Conservation (phyloP, 495 filamentous ascomycete genomes). For the Sporormia fimetaria region DNA sequence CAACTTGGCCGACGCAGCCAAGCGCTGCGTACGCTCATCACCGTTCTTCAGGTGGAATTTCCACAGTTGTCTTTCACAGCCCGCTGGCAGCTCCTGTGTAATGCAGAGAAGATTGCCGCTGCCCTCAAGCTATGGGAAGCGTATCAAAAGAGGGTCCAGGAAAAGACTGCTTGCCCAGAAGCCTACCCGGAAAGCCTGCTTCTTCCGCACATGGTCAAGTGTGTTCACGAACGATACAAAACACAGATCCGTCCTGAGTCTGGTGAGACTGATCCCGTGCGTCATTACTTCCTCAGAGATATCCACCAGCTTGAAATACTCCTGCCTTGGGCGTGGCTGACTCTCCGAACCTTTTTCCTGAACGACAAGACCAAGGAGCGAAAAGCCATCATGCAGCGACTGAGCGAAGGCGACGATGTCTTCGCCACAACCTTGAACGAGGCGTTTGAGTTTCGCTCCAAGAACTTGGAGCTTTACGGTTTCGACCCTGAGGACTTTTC, state of each 20-base stretch:
- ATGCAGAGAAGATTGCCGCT: conserved; percentile 79
- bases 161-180: conserved; percentile 29
- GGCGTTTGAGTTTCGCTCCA: conserved; percentile 60
- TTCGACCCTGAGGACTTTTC: conserved; percentile 50
- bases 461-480: conserved; percentile 57
- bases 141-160: conserved; percentile 43
- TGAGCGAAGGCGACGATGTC: conserved; percentile 63
- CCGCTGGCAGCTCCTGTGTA: conserved; percentile 75
- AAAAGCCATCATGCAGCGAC: conserved; percentile 18
- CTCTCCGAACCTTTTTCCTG: conserved; percentile 52
- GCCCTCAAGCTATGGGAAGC: conserved; percentile 71
- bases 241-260: conserved; percentile 44
- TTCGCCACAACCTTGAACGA: conserved; percentile 57
- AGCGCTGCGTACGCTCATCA: conserved; percentile 60
- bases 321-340: conserved; percentile 61
- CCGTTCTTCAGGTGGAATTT: conserved; percentile 47
- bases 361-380: conserved; percentile 35
- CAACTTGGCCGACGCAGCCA: conserved; percentile 60
- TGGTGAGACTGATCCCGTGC: conserved; percentile 57
- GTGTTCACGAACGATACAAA: conserved; percentile 59
- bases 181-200: conserved; percentile 41
- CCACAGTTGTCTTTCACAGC: conserved; percentile 47
- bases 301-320: conserved; percentile 61
- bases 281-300: conserved; percentile 74
- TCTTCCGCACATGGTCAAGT: conserved; percentile 50